These are phyloP conservation scores for Penicillium simplicissimum DNA, from an alignment of 495 filamentous ascomycete species.

Conservation along the genomic window DNA sequence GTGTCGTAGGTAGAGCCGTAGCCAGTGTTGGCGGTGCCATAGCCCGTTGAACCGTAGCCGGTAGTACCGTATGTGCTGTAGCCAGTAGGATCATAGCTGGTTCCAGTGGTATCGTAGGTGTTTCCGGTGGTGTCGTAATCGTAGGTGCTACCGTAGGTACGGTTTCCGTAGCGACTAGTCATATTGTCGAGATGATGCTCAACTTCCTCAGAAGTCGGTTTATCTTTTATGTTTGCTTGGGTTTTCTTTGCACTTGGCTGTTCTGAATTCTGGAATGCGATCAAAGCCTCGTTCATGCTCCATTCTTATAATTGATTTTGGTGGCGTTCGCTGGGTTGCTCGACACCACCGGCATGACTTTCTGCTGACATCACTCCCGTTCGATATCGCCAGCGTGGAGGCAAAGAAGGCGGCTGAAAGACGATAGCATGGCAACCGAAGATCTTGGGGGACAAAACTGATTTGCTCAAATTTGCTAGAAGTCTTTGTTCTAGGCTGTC, in stretches of 20 bases:
- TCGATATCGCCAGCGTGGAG: slow-evolving; percentile 14
- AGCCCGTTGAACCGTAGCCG: slow-evolving; percentile 30
- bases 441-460: not conserved
- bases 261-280: not conserved
- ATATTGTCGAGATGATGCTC: slow-evolving; percentile 21
- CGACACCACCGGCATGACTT: slow-evolving; percentile 13
- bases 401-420: slow-evolving; percentile 8
- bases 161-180: slow-evolving; percentile 19
- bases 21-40: slow-evolving; percentile 35
- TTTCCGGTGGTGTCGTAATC: slow-evolving; percentile 21
- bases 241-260: not conserved
- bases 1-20: slow-evolving; percentile 43
- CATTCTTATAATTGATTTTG: slow-evolving; percentile 18
- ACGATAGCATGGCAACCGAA: not conserved
- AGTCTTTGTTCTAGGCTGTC: slow-evolving; percentile 15
- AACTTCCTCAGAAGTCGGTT: slow-evolving; percentile 2
- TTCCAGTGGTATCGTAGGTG: slow-evolving; percentile 24
- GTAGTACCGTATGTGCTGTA: slow-evolving; percentile 19
- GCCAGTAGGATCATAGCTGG: slow-evolving; percentile 26
- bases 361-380: slow-evolving; percentile 22
- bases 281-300: not conserved
- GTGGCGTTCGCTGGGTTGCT: slow-evolving; percentile 9
- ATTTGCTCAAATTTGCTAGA: slow-evolving; percentile 7
- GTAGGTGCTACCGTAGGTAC: slow-evolving; percentile 10
- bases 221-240: not conserved